Base-by-base conservation (phyloP, 1,139 yeast species). In the Suhomyces bribrorum region DNA sequence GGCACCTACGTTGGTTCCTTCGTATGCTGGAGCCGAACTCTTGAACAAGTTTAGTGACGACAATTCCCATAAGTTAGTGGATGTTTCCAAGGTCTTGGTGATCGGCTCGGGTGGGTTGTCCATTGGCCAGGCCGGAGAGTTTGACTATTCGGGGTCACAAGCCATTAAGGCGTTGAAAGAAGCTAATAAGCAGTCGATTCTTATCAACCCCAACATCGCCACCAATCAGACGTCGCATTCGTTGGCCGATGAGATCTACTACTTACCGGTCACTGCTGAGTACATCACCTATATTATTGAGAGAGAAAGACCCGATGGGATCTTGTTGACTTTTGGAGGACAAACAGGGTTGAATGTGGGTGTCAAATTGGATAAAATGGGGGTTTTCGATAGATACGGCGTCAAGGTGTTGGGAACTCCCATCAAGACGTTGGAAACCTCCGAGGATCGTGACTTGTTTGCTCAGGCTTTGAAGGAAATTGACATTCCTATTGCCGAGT, bases 81-180 rank as follows among this genome's bases (percentile, higher is more conserved):
- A 90, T 49, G 96, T 89, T 34, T 75, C 83, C 45, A 87, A 88
- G 54, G 97, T 92, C 14, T 77, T 92, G 47, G 89, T 92, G 42
- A 86, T 92, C 58, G 98, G 98, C 15, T 90, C 97, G 4, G 99
- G 99, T 58, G 99, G 98, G 32, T 75, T 92, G 45, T 86, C 96
- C 38, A 92, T 92, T 60, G 99, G 99, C 41, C 99, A 92, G 68
- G 99, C 99, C 32, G 99, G 99, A 55, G 99, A 92, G 66, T 92
- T 92, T 54, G 99, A 92, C 64, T 92, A 92, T 68, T 87, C 96
- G 28, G 97, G 97, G 43, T 89, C 97, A 14, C 97, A 90, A 68
- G 97, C 97, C 36, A 90, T 90, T 61, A 90, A 90, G 66, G 98
- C 98, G 7, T 73, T 92, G 55, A 86, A 80, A 61, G 97, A 92